phyloP scores from a whole-genome alignment of 495 filamentous ascomycete genomes.

The Daldinia vernicosa region DNA sequence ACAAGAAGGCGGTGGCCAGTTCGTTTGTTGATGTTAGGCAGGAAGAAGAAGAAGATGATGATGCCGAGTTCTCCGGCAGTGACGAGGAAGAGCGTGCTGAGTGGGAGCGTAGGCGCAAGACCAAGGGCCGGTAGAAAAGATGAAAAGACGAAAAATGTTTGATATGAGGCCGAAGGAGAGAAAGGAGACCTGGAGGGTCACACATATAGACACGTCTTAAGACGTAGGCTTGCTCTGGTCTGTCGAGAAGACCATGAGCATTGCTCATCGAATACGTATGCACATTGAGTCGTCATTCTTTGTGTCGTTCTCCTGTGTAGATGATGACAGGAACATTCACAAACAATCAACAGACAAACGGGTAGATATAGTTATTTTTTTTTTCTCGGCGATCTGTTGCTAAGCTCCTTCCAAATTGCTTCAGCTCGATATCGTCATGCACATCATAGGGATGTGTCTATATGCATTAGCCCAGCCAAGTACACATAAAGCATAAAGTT shows the following conservation, averaged over 20 bases:
- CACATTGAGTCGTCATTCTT: not conserved
- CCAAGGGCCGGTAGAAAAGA: conserved; percentile 42
- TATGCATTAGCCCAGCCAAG: not conserved
- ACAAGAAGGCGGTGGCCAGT: not conserved
- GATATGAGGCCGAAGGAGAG: not conserved
- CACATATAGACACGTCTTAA: conserved; percentile 18
- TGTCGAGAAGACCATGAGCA: conserved; percentile 4
- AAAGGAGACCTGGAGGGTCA: not conserved
- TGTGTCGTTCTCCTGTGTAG: not conserved
- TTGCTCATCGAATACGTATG: conserved; percentile 10
- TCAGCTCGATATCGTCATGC: not conserved
- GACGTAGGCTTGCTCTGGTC: conserved; percentile 4
- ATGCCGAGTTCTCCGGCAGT: conserved; percentile 62
- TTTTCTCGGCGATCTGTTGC: not conserved
- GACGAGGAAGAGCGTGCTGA: conserved; percentile 63
- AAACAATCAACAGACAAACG: not conserved
- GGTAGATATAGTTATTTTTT: not conserved
- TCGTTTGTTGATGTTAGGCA: conserved; percentile 5
- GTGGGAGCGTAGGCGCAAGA: conserved; percentile 57
- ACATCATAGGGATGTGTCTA: not conserved
- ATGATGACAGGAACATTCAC: not conserved
- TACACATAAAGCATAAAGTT: too few species aligned
- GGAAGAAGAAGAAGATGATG: conserved; percentile 51
- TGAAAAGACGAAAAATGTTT: not conserved
- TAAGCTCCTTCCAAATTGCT: not conserved